Base-by-base conservation (phyloP, 495 filamentous ascomycete genomes). In the Pseudomonodictys pantanalensis region DNA sequence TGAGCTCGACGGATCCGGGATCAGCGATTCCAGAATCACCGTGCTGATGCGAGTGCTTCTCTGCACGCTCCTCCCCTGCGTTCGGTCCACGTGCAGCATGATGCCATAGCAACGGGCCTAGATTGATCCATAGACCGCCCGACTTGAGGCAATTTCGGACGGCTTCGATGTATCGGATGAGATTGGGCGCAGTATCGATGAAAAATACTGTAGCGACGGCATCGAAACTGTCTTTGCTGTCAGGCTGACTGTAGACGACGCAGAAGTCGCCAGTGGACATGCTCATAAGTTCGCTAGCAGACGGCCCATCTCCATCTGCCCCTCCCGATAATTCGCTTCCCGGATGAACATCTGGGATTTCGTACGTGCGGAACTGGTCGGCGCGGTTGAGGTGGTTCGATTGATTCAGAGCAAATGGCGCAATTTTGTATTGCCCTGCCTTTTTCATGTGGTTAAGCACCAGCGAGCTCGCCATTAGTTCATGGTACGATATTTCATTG, bases 401-500 rank as follows among this genome's bases (percentile, higher is more conserved):
- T 69, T 95, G 92, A 24, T 80, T 81, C 44, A 89, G 78, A 15
- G 88, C 83, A 78, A 91, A 96, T 0, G 91, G 91, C 62, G 86
- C 88, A 44, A 97, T 76, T 11, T 66, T 67, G 58, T 78, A 81
- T 51, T 82, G 62, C 25, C 71, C 59, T 0, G 74, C 68, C 0
- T 71, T 68, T 0, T 47, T 17, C 0, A 82, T 88, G 68, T 89
- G 84, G 66, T 97, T 97, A 9, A 98, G 79, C 10, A 97, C 78
- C 77, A 91, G 96, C 25, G 85, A 88, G 55, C 87, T 90, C 11
- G 90, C 91, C 54, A 97, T 74, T 10, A 97, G 79, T 66, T 92
- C 89, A 70, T 97, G 93, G 64, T 92, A 96, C 15, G 90, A 95
- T 60, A 97, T 91, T 75, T 98, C 93, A 61, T 97, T 98, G 11